These are phyloP conservation scores for Coemansia aciculifera DNA, from an alignment of 192 early-diverging fungal species.

Conservation along the genomic window DNA sequence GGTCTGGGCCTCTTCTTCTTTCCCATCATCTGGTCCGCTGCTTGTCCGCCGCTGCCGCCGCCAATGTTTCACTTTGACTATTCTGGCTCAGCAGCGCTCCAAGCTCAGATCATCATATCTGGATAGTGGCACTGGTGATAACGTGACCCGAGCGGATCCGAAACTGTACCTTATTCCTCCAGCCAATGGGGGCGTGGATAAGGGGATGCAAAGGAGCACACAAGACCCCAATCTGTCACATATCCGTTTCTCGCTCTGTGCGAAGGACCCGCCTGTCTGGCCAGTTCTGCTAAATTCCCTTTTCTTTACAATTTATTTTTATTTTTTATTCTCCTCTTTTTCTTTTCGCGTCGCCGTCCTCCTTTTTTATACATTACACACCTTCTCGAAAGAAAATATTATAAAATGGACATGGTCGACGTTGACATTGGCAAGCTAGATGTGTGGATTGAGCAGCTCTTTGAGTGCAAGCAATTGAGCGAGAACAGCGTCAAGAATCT, in stretches of 20 bases:
- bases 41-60: background rate
- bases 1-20: background rate
- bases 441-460: constrained; percentile 86
- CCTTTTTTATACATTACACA: constrained; percentile 2
- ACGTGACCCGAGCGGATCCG: background rate
- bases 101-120: background rate
- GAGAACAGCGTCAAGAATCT: constrained; percentile 94
- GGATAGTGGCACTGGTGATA: background rate
- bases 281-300: background rate
- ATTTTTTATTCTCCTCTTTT: constrained; percentile 1
- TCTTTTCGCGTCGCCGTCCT: constrained; percentile 3
- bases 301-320: background rate
- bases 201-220: constrained; percentile 6
- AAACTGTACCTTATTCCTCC: background rate
- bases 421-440: constrained; percentile 86
- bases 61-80: too few relatives aligned
- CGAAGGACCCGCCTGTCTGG: background rate
- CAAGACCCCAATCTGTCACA: background rate
- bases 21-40: background rate
- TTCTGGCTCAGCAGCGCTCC: background rate
- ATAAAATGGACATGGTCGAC: constrained; percentile 50
- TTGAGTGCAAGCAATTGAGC: constrained; percentile 92
- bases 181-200: constrained; percentile 8
- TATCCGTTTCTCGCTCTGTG: background rate
- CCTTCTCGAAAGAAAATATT: background rate